phyloP scores from a whole-genome alignment of 2,329 filamentous ascomycete genomes.

The Leptographium wingfieldii region DNA sequence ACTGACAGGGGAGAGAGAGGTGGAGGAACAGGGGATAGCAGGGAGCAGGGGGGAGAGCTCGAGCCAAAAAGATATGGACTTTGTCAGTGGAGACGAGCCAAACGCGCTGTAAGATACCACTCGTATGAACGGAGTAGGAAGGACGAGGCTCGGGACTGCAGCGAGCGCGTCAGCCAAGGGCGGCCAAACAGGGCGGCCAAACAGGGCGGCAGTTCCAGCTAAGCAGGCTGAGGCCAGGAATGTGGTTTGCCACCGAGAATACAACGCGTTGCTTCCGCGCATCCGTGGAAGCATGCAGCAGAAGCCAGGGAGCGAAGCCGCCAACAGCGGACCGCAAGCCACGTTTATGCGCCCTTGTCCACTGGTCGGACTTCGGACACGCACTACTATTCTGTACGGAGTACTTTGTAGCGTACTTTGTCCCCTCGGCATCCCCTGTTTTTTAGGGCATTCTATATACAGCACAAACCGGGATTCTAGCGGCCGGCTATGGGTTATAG shows the following conservation, averaged over 20 bases:
- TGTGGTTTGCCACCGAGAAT: not conserved
- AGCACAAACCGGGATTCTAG: not conserved
- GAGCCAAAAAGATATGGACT: not conserved
- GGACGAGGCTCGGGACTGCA: not conserved
- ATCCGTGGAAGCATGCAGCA: not conserved
- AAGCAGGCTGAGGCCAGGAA: not conserved
- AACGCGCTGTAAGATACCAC: not conserved
- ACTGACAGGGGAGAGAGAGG: not conserved
- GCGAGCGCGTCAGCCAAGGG: not conserved
- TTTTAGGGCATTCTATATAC: not conserved
- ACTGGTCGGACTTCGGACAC: too few relatives aligned
- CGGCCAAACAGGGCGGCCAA: not conserved
- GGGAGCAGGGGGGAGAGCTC: not conserved
- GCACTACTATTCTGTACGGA: not conserved
- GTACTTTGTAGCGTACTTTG: not conserved
- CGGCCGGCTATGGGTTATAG: too few relatives aligned
- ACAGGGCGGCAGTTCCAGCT: too few relatives aligned
- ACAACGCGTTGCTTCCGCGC: not conserved
- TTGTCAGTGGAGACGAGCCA: not conserved
- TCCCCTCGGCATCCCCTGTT: not conserved
- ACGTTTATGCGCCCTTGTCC: too few relatives aligned
- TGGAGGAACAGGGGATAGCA: not conserved
- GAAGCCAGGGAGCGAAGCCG: not conserved
- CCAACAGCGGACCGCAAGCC: not conserved
- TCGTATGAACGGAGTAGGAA: too few relatives aligned